phyloP scores from a whole-genome alignment of 176 grass and related monocot species.

The Paspalum vaginatum region DNA sequence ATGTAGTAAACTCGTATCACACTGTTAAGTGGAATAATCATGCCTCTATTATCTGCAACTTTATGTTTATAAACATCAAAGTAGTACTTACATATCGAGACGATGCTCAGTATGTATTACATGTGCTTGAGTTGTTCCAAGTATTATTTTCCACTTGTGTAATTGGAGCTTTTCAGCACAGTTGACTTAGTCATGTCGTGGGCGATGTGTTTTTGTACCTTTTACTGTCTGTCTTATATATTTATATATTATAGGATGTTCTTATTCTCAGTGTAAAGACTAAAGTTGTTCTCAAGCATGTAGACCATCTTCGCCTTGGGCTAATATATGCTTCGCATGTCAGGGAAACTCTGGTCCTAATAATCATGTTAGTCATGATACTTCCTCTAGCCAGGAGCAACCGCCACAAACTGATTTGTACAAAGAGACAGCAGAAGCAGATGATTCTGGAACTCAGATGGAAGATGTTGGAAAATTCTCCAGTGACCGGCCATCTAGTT shows the following conservation, averaged over 20 bases:
- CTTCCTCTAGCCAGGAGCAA: constrained; percentile 65
- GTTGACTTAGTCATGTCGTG: constrained; percentile 9
- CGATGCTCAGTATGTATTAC: background rate
- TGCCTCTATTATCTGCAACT: constrained; percentile 8
- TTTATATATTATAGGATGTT: constrained; percentile 16
- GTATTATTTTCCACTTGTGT: constrained; percentile 3
- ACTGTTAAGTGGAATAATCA: background rate
- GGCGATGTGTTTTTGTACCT: background rate
- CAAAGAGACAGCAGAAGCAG: constrained; percentile 38
- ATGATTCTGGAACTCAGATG: constrained; percentile 37
- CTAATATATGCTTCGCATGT: constrained; percentile 8
- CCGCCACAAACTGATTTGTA: constrained; percentile 44
- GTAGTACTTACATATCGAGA: background rate
- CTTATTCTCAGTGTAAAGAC: constrained; percentile 24
- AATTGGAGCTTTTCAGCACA: background rate
- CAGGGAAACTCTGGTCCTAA: constrained; percentile 54
- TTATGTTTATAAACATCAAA: background rate
- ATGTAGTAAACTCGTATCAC: background rate
- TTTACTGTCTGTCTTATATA: background rate
- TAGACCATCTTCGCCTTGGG: constrained; percentile 6
- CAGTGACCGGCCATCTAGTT: constrained; percentile 26
- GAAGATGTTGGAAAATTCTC: constrained; percentile 42
- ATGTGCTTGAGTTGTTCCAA: constrained; percentile 2
- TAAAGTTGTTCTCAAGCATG: constrained; percentile 2
- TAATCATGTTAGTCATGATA: constrained; percentile 61